Evolutionary conservation across 192 early-diverging fungal genomes (phyloP), one percentile per base, ranked within the genome.

Genomic region (Backusella psychrophila): DNA sequence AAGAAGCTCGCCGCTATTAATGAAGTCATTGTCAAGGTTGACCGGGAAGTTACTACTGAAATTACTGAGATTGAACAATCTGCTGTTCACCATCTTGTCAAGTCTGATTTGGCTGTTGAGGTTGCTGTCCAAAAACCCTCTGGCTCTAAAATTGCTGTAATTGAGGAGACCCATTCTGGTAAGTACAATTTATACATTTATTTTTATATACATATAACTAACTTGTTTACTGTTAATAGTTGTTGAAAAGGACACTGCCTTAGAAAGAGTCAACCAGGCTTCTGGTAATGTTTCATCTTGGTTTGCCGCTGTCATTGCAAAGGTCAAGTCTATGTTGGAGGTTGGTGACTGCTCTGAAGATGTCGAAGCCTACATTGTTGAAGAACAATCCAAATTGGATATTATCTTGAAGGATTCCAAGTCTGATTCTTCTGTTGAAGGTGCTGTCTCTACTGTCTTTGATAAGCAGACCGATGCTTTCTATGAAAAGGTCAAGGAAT

Each of bases 341-440:
- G 49, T 56, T 14, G 52, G 52, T 38, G 71, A 73, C 9, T 73
- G 71, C 44, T 53, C 44, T 33, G 65, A 75, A 33, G 74, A 44
- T 46, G 34, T 46, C 29, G 52, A 75, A 44, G 23, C 41, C 19
- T 36, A 31, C 26, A 75, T 66, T 49, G 17, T 15, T 31, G 65
- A 75, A 34, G 74, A 66, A 34, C 63, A 75, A 33, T 15, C 39
- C n/a, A 67, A 75, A 39, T 23, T 75, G 17, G 39, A 66, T 19
- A 34, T 41, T 4, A 66, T 67, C 14, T 26, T 65, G 39, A 38
- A 75, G 17, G 74, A 75, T 36, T 42, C 65, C 8, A 66, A 75
- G 11, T 63, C 52, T 17, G n/a, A 21, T n/a, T 34, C 46, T 39
- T 29, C 70, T 46, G 70, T 26, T 6, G 70, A 29, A 15, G 41